phyloP scores from a whole-genome alignment of 176 grass and related monocot species.

The Triticum turgidum region DNA sequence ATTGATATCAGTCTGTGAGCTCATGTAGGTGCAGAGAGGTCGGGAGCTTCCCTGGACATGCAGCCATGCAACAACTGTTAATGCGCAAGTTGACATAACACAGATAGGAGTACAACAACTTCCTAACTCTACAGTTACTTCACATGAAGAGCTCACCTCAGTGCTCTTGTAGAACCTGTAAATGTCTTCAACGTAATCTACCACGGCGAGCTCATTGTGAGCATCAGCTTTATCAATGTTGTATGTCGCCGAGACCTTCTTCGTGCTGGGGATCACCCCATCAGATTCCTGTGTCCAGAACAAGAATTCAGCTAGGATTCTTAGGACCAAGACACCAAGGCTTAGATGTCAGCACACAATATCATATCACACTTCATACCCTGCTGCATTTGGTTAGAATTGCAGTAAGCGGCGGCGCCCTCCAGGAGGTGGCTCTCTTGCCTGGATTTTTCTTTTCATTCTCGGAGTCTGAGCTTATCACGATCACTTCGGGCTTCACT shows the following conservation, averaged over 20 bases:
- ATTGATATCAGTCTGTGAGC: constrained; percentile 48
- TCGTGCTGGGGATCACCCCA: constrained; percentile 28
- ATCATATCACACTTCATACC: constrained; percentile 27
- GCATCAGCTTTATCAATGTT: constrained; percentile 67
- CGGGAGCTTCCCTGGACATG: constrained; percentile 48
- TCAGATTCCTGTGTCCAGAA: constrained; percentile 42
- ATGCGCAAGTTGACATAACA: not conserved
- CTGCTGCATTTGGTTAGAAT: constrained; percentile 41
- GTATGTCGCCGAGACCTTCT: constrained; percentile 1
- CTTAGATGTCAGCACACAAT: not conserved
- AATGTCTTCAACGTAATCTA: constrained; percentile 77
- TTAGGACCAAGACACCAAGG: not conserved
- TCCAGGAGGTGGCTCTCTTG: not conserved
- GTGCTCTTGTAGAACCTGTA: constrained; percentile 70
- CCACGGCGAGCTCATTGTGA: constrained; percentile 67
- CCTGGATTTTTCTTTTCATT: constrained; percentile 36
- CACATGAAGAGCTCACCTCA: constrained; percentile 47
- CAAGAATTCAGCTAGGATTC: not conserved
- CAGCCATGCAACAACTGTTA: constrained; percentile 7
- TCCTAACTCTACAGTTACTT: not conserved
- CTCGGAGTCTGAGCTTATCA: constrained; percentile 30
- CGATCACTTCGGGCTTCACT: constrained; percentile 29
- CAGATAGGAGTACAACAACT: not conserved
- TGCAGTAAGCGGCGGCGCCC: constrained; percentile 22
- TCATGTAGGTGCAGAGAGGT: constrained; percentile 58